Base-by-base conservation (phyloP, 2,329 filamentous ascomycete genomes). In the Plenodomus lindquistii region DNA sequence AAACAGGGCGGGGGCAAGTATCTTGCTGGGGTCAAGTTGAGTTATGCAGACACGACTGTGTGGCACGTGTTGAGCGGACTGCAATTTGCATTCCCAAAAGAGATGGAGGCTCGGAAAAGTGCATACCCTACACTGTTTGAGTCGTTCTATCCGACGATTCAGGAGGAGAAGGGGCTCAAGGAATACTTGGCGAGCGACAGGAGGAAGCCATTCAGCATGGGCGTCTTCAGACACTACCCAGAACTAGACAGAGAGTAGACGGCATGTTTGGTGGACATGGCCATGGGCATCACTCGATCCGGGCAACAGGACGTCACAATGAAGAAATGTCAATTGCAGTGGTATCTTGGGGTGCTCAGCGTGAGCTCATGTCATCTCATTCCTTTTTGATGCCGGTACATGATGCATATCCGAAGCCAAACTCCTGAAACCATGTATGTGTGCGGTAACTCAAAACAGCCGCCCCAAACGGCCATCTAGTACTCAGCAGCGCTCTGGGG, bases 401-500 rank as follows among this genome's bases (percentile, higher is more conserved):
- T 69, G 61, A 71, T 65, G 69, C 66, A 71, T 69, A 63, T 60
- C 64, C 59, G 60, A 71, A 69, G 64, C 68, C 68, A 55, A 59
- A 70, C 67, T 66, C 70, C 70, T 62, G 54, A 66, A 31, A 58
- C 67, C 60, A 63, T 65, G 59, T 59, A 60, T 49, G 60, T 53
- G 57, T 59, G 53, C 18, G n/a, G 27, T 31, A 9, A 52, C 57
- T 40, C 46, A 58, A 63, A 54, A 13, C 27, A 31, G 27, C 27
- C 27, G 27, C 15, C 27, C 11, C 27, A 31, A 15, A 31, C 27
- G 15, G 27, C 59, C 62, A 72, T 82, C 82, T 94, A 96, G 81
- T 89, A 95, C 76, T 96, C 92, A 73, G 81, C 78, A 73, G 82
- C 82, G 75, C 83, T 84, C 83, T 95, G 89, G 72, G 94, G 94